A percentile compares a stretch with the other conserved stretches of the same genome.
These are phyloP conservation scores for Iberis amara DNA, from an alignment of 441 rosid genomes.

Conservation along the genomic window DNA sequence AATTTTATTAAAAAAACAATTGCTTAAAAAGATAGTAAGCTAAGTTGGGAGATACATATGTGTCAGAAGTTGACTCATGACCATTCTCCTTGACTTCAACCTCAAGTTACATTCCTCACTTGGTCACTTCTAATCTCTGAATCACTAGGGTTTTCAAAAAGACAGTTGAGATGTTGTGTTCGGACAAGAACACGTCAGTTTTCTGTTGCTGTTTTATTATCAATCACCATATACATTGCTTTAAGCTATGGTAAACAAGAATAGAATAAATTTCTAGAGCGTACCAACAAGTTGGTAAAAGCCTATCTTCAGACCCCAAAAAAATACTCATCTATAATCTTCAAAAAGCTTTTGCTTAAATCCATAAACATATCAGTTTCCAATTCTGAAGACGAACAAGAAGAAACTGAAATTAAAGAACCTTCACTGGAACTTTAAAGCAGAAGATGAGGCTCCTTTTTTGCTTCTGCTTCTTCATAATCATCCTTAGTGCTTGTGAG, in stretches of 20 bases:
- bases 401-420: not conserved
- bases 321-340: not conserved
- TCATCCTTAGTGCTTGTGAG: constrained; percentile 41
- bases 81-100: constrained; percentile 20
- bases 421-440: not conserved
- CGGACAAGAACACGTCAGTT: constrained; percentile 29
- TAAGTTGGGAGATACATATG: constrained; percentile 26
- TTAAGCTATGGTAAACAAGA: constrained; percentile 40
- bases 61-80: constrained; percentile 28
- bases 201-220: constrained; percentile 33
- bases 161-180: constrained; percentile 40
- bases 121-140: constrained; percentile 14
- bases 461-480: constrained; percentile 30
- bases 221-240: constrained; percentile 40
- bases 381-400: not conserved
- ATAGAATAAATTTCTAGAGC: constrained; percentile 16
- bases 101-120: constrained; percentile 23
- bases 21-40: constrained; percentile 19
- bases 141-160: constrained; percentile 20
- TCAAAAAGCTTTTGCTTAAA: constrained; percentile 17
- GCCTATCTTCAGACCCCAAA: constrained; percentile 26
- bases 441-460: constrained; percentile 35
- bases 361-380: constrained; percentile 12
- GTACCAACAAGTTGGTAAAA: constrained; percentile 43
- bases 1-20: no score